A percentile compares a stretch with the other conserved stretches of the same genome.
Conservation (phyloP, 345 rosid genomes). For the Salix suchowensis region DNA sequence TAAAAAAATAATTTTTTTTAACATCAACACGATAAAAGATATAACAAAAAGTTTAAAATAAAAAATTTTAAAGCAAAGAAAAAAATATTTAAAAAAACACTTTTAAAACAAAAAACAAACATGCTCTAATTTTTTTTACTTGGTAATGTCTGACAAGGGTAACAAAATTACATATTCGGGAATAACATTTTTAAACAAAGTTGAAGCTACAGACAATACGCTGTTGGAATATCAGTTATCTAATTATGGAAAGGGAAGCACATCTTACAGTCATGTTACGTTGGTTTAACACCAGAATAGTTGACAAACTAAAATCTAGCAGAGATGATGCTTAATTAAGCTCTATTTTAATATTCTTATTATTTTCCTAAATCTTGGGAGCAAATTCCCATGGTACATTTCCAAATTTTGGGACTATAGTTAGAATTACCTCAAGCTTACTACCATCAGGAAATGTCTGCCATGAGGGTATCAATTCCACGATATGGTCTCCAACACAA, state of each 20-base stretch:
- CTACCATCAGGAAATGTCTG: slow-evolving; percentile 94
- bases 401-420: background rate
- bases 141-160: background rate
- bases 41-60: too few relatives aligned
- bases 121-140: background rate
- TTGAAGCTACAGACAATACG: background rate
- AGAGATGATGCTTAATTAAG: background rate
- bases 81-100: too few relatives aligned
- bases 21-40: too few relatives aligned
- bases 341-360: background rate
- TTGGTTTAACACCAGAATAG: background rate
- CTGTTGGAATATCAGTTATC: background rate
- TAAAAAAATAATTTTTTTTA: too few relatives aligned
- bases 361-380: background rate
- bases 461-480: slow-evolving; percentile 88
- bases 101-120: too few relatives aligned
- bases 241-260: background rate
- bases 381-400: background rate
- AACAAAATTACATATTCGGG: background rate
- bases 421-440: slow-evolving; percentile 73
- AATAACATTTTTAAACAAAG: background rate
- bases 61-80: too few relatives aligned
- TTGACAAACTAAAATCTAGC: background rate
- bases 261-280: background rate
- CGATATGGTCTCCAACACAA: slow-evolving; percentile 86